Evolutionary conservation across 768 basidiomycete genomes (phyloP), one percentile per base, ranked within the genome.

Genomic region (Rhizopogon vinicolor): DNA sequence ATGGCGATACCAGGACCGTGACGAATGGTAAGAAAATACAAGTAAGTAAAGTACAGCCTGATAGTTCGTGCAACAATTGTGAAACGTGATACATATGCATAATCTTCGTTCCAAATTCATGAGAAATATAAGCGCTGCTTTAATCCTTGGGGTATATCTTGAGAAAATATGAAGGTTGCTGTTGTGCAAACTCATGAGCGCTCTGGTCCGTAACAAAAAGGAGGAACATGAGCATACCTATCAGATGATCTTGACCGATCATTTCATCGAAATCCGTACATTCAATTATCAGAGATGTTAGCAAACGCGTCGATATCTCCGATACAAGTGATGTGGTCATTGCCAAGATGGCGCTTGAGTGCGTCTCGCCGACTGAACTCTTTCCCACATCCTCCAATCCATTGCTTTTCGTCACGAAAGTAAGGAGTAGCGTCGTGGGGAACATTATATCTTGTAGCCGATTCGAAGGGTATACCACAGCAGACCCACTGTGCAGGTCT

Each of bases 281-380:
- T 37, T 44, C 48, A 55, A 44, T 71, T 67, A 35, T 68, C 66
- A n/a, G 53, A 59, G 18, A 64, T 46, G 39, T n/a, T 63, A 16
- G 66, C 62, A 31, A 72, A 70, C 9, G 55, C 60, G 37, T 63
- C 57, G 57, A 72, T 65, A 50, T 72, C 58, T 16, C 72, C 72
- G 16, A 72, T 50, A 54, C 72, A 72, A 10, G 19, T 57, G 46
- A 72, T 72, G 16, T 69, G 70, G 7, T 69, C 63, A 46, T 72
- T 72, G 51, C 72, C 68, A 22, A 73, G 69, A 59, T 74, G 74
- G 46, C 73, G 67, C 60, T 75, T 74, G 55, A 75, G 69, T 31
- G 73, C 74, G 53, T 75, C 74, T 53, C 67, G 68, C 60, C 74
- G 65, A 46, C 71, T 71, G 43, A 75, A 75, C 52, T 66, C 66